Conservation (phyloP, 495 filamentous ascomycete species). For the Talaromyces liani region DNA sequence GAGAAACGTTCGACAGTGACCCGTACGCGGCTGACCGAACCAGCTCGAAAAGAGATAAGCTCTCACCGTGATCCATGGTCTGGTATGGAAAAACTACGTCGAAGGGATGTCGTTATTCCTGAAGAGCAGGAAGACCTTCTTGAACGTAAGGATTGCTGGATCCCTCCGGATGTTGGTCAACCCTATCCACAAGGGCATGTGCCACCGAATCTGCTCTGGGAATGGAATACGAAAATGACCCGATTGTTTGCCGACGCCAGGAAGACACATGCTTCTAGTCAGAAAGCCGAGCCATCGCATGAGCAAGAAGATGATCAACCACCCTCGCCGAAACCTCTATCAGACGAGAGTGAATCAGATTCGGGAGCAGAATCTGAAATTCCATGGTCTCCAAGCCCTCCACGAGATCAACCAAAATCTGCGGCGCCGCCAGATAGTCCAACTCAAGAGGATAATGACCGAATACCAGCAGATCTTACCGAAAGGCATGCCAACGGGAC, state of each 20-base stretch:
- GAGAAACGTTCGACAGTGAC: not conserved
- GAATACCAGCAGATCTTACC: not conserved
- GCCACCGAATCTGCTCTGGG: constrained; percentile 23
- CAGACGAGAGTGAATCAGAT: constrained; percentile 3
- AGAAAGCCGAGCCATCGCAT: constrained; percentile 16
- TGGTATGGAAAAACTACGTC: constrained; percentile 32
- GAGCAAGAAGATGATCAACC: not conserved
- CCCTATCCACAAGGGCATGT: constrained; percentile 24
- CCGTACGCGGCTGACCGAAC: not conserved
- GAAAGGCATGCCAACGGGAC: not conserved
- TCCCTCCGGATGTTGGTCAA: constrained; percentile 26
- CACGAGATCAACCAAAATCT: constrained; percentile 1
- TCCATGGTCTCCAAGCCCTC: constrained; percentile 8
- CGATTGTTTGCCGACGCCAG: constrained; percentile 13
- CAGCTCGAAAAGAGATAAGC: not conserved
- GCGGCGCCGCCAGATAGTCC: constrained; percentile 1
- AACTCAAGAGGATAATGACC: not conserved
- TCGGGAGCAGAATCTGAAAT: constrained; percentile 13
- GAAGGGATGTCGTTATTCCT: constrained; percentile 45
- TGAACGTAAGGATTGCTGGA: constrained; percentile 37
- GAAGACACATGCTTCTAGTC: constrained; percentile 8
- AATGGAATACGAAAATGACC: constrained; percentile 33
- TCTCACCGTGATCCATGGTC: constrained; percentile 22
- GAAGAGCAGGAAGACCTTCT: constrained; percentile 55
- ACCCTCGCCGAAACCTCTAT: not conserved